phyloP scores from a whole-genome alignment of 305 asterid species.

The Fraxinus velutina region DNA sequence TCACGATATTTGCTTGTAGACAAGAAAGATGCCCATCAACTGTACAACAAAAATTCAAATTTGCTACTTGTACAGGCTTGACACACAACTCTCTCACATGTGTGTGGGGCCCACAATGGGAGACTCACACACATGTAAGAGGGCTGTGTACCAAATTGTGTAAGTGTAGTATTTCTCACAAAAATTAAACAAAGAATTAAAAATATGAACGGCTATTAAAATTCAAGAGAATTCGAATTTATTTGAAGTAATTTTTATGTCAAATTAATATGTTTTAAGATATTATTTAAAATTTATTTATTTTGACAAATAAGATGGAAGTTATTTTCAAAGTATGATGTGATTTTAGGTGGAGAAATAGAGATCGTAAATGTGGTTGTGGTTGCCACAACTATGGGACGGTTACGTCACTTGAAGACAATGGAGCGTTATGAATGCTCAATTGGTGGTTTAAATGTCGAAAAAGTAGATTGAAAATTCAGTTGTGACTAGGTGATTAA shows the following conservation, averaged over 20 bases:
- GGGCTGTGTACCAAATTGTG: too few species aligned
- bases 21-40: neutral
- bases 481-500: neutral
- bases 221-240: neutral
- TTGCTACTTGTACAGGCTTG: too few species aligned
- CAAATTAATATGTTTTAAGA: neutral
- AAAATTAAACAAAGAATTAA: neutral
- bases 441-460: neutral
- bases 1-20: neutral
- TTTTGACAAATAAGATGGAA: neutral
- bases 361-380: neutral
- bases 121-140: too few species aligned
- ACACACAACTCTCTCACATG: too few species aligned
- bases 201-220: neutral
- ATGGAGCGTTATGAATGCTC: neutral
- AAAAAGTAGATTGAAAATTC: neutral
- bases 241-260: neutral
- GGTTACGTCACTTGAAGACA: neutral
- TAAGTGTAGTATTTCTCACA: neutral
- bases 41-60: too few species aligned
- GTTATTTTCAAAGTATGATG: neutral
- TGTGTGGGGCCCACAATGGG: too few species aligned
- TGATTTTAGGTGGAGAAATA: neutral
- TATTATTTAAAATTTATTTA: too few species aligned
- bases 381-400: neutral